Evolutionary conservation across 176 grass and related monocot genomes (phyloP), one percentile per base, ranked within the genome.

Genomic region (Bothriochloa decipiens): DNA sequence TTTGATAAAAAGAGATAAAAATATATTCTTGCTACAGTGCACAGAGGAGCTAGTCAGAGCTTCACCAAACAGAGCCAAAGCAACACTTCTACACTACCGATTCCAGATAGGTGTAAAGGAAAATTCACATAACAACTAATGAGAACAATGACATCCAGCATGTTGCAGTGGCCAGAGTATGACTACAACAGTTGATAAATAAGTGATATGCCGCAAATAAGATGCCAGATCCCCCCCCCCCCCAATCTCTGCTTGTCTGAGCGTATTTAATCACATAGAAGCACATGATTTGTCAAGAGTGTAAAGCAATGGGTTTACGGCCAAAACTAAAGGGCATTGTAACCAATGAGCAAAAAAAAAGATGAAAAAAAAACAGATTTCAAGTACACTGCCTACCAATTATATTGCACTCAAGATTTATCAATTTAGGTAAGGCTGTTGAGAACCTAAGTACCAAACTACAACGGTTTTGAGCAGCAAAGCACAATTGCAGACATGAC

Each of bases 171-270:
- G 42, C 18, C 5, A 33, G 0, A 25, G 27, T 49, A 26, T 8
- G 11, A 42, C 16, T 49, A 47, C n/a, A 20, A 6, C 8, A 11
- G 63, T 41, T 78, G 15, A 63, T 16, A 64, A 41, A 64, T 4
- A 65, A 29, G 36, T 9, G 8, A 64, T n/a, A 78, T 42, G n/a
- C 27, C 63, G 57, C 58, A 73, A 83, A 36, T 50, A 75, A 65
- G 28, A 28, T 27, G 46, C 17, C 23, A 83, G 20, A 25, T 23
- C n/a, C n/a, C n/a, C n/a, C n/a, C n/a, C n/a, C n/a, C n/a, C n/a
- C n/a, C n/a, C n/a, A n/a, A n/a, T n/a, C n/a, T n/a, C n/a, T 32
- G 29, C 29, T 32, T 32, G 29, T 0, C 22, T 29, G 26, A 65
- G 4, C 5, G 5, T 65, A 65, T 14, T 15, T 29, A 65, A 28